A percentile compares a stretch with the other conserved stretches of the same genome.
These are phyloP conservation scores for Torrubiellomyces zombiae DNA, from an alignment of 2,329 filamentous ascomycete species.

Conservation along the genomic window DNA sequence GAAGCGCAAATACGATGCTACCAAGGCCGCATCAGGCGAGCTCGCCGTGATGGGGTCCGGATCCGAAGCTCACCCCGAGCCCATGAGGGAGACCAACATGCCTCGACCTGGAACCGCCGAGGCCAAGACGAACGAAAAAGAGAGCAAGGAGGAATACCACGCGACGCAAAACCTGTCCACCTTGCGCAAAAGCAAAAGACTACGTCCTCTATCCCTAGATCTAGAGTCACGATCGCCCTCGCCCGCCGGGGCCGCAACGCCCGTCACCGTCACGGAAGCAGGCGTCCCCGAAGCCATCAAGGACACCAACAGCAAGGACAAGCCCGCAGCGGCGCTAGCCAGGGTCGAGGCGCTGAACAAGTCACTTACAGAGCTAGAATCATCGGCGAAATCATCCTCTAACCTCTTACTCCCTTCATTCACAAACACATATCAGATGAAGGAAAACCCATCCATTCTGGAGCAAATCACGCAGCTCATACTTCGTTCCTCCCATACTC, in stretches of 20 bases:
- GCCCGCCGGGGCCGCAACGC: slow-evolving; percentile 2
- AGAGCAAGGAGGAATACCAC: slow-evolving; percentile 10
- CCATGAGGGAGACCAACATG: slow-evolving; percentile 27
- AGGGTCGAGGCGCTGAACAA: slow-evolving; percentile 9
- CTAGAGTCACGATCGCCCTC: slow-evolving; percentile 21
- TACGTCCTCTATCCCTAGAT: slow-evolving; percentile 30
- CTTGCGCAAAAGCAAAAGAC: slow-evolving; percentile 27
- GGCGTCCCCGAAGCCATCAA: no score
- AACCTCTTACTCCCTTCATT: slow-evolving; percentile 60
- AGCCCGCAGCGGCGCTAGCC: slow-evolving; percentile 5
- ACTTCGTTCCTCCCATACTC: slow-evolving; percentile 35
- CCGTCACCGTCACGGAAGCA: slow-evolving; percentile 2
- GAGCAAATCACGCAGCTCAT: slow-evolving; percentile 46
- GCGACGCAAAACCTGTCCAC: slow-evolving; percentile 17
- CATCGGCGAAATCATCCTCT: slow-evolving; percentile 24
- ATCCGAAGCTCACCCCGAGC: slow-evolving; percentile 37
- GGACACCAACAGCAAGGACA: slow-evolving; percentile 3
- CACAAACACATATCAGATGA: slow-evolving; percentile 47
- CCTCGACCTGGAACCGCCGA: slow-evolving; percentile 16
- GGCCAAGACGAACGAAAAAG: slow-evolving; percentile 19
- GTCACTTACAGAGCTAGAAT: slow-evolving; percentile 24
- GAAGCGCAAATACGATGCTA: slow-evolving; percentile 12
- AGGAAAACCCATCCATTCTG: slow-evolving; percentile 53
- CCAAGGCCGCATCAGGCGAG: slow-evolving; percentile 26
- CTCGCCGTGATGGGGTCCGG: slow-evolving; percentile 41